phyloP scores from a whole-genome alignment of 2,329 filamentous ascomycete species.

The Endoconidiophora laricicola region DNA sequence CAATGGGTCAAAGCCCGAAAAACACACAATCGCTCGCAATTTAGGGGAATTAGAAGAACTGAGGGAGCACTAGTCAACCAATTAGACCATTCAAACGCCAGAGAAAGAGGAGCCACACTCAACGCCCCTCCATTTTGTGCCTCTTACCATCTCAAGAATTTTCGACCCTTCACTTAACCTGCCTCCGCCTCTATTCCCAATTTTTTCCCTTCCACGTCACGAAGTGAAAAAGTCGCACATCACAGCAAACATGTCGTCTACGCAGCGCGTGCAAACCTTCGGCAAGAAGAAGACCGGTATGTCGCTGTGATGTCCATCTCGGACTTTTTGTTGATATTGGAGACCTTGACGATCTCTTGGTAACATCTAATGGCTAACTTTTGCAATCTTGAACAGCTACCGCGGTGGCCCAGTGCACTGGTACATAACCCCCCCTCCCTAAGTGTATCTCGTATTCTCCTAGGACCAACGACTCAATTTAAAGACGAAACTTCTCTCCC shows the following conservation, averaged over 20 bases:
- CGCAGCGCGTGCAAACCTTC: slow-evolving; percentile 90
- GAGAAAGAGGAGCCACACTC: slow-evolving; percentile 13
- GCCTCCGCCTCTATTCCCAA: slow-evolving; percentile 11
- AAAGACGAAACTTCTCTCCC: not conserved
- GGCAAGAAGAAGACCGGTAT: slow-evolving; percentile 82
- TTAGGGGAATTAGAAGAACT: not conserved
- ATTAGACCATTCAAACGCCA: slow-evolving; percentile 4
- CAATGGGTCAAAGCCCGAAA: slow-evolving; percentile 12
- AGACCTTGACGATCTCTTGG: not conserved
- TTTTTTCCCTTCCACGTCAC: slow-evolving; percentile 13
- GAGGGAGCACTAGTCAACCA: slow-evolving; percentile 7
- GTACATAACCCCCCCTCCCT: slow-evolving; percentile 8
- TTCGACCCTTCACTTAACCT: slow-evolving; percentile 13
- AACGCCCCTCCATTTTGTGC: slow-evolving; percentile 12
- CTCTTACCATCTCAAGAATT: slow-evolving; percentile 13
- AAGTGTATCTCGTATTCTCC: not conserved
- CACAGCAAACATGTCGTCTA: slow-evolving; percentile 53
- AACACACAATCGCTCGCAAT: slow-evolving; percentile 12
- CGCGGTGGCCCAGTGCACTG: slow-evolving; percentile 85
- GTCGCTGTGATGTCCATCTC: not conserved
- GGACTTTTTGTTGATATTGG: too few species aligned
- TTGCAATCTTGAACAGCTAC: slow-evolving; percentile 29
- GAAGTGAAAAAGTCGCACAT: slow-evolving; percentile 16
- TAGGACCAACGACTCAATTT: not conserved
- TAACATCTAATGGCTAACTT: not conserved